Base-by-base conservation (phyloP, 306 rosid genomes). In the Pterocarpus santalinus region DNA sequence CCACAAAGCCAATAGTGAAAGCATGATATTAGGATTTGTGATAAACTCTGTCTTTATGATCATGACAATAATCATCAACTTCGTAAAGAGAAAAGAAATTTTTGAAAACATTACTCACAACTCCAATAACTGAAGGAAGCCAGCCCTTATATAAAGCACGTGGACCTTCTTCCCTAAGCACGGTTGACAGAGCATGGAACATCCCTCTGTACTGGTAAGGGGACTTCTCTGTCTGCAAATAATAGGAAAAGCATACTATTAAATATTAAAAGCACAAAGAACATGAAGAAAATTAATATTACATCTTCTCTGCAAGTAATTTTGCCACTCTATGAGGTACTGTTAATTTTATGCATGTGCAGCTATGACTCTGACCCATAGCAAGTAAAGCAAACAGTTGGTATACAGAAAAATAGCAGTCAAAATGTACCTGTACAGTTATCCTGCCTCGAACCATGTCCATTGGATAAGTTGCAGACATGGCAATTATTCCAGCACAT, bases 391-490 rank as follows among this genome's bases (percentile, higher is more conserved):
- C 53, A 73, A 41, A 14, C 60, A 75, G 11, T 51, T 17, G 34
- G 4, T 35, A 60, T 2, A 67, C 47, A 56, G 51, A 17, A 53
- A 70, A 65, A 58, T 13, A 69, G 32, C n/a, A 16, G n/a, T 5
- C 34, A 78, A 47, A n/a, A 74, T 55, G 43, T 87, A 94, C 98
- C 98, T 94, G 98, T 69, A 94, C 98, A 43, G 98, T 94, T 79
- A 94, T 76, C 88, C 98, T 87, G 76, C 98, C 98, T 76, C 98
- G 95, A 35, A 94, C 98, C 98, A 94, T 92, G 88, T 94, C 98
- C 97, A 94, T 88, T 36, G 98, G 98, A 85, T 94, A 94, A 47
- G 98, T 94, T 76, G 98, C 98, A 35, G 98, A 94, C 98, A 94
- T 94, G 72, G 97, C 98, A 80, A 94, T 89, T 67, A 94, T 94